Evolutionary conservation across 257 asterid species (phyloP).

Genomic region (Solanum appendiculatum): DNA sequence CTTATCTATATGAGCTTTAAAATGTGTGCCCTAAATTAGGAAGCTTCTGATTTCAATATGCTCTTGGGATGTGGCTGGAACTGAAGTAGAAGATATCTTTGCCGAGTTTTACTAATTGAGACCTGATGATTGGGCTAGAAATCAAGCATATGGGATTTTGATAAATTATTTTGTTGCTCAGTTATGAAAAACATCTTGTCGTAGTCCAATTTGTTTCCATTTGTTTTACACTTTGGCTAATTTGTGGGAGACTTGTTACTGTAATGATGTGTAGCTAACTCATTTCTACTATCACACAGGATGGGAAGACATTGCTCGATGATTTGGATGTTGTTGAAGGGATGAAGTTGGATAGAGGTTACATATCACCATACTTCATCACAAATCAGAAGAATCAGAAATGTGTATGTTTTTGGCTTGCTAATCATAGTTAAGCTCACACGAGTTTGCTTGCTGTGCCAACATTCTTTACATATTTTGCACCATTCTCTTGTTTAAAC

Average conservation of each 20-base stretch:
- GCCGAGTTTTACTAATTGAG: background rate
- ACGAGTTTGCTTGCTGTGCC: background rate
- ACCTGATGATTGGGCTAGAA: background rate
- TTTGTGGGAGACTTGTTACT: background rate
- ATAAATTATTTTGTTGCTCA: background rate
- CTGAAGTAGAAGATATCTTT: background rate
- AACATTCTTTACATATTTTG: background rate
- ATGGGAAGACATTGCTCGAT: slow-evolving; percentile 79
- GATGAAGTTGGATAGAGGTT: slow-evolving; percentile 92
- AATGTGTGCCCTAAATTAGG: background rate
- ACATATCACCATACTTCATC: slow-evolving; percentile 89
- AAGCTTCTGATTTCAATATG: background rate
- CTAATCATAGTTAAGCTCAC: background rate
- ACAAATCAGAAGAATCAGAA: slow-evolving; percentile 89
- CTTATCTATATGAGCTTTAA: background rate
- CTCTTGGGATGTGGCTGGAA: background rate
- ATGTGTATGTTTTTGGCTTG: slow-evolving; percentile 53
- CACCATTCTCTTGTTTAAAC: background rate
- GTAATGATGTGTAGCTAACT: background rate
- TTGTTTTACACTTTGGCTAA: background rate
- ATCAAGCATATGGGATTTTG: background rate
- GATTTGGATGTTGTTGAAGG: slow-evolving; percentile 98
- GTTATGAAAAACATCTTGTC: background rate
- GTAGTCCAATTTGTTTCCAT: background rate
- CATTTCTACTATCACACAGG: slow-evolving; percentile 28